Conservation (phyloP, 106 monocot species). For the Posidonia australis region DNA sequence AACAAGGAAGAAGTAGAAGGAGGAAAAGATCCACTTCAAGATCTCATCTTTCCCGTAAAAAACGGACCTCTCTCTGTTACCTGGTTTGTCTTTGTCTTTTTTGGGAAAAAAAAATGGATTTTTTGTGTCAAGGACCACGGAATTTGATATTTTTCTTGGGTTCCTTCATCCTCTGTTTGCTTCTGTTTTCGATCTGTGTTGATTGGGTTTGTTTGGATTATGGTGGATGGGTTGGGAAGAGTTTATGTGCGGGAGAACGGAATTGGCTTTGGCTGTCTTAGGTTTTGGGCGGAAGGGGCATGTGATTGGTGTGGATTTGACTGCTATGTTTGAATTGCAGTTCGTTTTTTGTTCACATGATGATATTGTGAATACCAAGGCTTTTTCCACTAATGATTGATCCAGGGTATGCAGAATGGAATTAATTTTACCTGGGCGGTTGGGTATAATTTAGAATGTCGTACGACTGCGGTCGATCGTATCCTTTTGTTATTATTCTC, state of each 20-base stretch:
- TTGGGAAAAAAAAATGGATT: not conserved
- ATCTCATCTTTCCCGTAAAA: slow-evolving; percentile 1
- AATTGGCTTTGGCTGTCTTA: not conserved
- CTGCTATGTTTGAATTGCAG: no score
- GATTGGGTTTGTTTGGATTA: not conserved
- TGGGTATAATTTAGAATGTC: not conserved
- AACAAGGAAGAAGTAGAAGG: not conserved
- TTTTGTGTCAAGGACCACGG: not conserved
- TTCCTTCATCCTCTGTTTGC: not conserved
- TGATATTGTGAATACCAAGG: no score
- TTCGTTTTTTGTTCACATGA: no score
- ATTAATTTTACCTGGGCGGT: not conserved
- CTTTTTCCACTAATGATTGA: no score
- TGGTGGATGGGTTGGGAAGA: not conserved
- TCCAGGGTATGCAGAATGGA: not conserved
- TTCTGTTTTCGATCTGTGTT: not conserved
- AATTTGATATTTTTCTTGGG: not conserved
- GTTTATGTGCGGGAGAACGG: not conserved
- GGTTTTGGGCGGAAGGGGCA: not conserved
- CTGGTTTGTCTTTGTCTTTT: not conserved
- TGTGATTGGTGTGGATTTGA: not conserved
- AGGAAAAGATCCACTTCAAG: not conserved
- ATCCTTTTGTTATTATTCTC: not conserved
- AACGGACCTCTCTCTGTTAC: not conserved
- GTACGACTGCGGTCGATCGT: no score